A percentile compares a stretch with the other conserved stretches of the same genome.
Conservation (phyloP, 148 eudicot species). For the Cornus kousa region DNA sequence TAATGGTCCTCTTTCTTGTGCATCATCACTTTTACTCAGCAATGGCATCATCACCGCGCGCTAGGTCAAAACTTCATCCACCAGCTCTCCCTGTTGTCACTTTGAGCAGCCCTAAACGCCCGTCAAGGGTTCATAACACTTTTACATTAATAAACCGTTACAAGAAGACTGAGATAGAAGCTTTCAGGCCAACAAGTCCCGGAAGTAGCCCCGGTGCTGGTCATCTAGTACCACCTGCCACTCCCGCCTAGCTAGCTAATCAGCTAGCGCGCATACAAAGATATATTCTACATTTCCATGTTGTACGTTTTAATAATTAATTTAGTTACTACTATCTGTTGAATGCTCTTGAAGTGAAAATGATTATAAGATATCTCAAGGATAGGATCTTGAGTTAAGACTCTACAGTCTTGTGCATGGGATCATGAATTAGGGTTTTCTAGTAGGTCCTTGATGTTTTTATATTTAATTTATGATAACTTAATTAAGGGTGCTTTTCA, state of each 20-base stretch:
- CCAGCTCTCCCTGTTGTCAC: slow-evolving; percentile 7
- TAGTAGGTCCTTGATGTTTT: too few species aligned
- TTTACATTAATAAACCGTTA: slow-evolving; percentile 19
- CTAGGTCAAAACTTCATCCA: slow-evolving; percentile 4
- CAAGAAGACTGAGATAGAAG: slow-evolving; percentile 33
- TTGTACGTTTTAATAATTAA: too few species aligned
- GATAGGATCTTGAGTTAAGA: too few species aligned
- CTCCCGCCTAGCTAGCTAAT: neutral
- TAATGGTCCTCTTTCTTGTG: slow-evolving; percentile 12
- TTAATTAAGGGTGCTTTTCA: too few species aligned
- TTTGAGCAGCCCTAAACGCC: slow-evolving; percentile 8
- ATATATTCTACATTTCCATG: too few species aligned
- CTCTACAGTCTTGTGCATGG: too few species aligned
- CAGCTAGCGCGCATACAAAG: too few species aligned
- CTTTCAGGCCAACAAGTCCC: slow-evolving; percentile 51
- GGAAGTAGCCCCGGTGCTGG: slow-evolving; percentile 61
- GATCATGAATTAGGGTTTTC: too few species aligned
- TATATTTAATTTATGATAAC: too few species aligned
- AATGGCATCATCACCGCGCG: slow-evolving; percentile 9
- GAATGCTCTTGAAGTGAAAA: too few species aligned
- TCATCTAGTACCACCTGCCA: slow-evolving; percentile 43
- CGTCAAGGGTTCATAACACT: neutral
- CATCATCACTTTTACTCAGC: neutral
- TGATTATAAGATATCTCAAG: too few species aligned
- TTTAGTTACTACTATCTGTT: too few species aligned